Conservation (phyloP, 139 green algal species). For the Picochlorum sp. region DNA sequence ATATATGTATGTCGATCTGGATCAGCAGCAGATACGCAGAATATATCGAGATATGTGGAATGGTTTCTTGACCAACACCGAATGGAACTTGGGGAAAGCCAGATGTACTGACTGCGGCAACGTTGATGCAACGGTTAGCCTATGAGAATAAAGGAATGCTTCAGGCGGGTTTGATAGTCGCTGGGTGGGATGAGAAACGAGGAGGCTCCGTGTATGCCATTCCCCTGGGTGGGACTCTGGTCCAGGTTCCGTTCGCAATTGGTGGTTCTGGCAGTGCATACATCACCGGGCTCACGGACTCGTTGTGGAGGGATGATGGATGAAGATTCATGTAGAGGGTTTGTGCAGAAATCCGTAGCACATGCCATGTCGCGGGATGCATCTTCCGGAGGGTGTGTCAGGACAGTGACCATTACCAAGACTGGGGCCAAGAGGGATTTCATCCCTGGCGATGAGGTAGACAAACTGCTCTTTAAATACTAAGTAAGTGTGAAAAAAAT, state of each 20-base stretch:
- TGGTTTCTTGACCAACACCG: slow-evolving; percentile 58
- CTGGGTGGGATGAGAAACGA: slow-evolving; percentile 58
- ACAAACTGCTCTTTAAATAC: too few species aligned
- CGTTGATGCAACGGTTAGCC: slow-evolving; percentile 59
- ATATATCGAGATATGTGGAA: slow-evolving; percentile 68
- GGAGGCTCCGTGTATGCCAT: slow-evolving; percentile 70
- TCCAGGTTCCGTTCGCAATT: slow-evolving; percentile 63
- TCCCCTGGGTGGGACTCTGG: slow-evolving; percentile 73
- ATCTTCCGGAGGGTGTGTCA: slow-evolving; percentile 70
- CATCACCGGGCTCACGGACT: slow-evolving; percentile 76
- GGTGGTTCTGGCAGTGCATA: slow-evolving; percentile 81
- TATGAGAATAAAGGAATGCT: slow-evolving; percentile 80
- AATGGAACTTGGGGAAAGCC: slow-evolving; percentile 57
- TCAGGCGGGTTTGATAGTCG: slow-evolving; percentile 67
- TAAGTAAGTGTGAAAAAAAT: too few species aligned
- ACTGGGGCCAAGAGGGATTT: slow-evolving; percentile 53
- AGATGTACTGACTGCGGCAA: slow-evolving; percentile 67
- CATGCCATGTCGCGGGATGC: slow-evolving; percentile 81
- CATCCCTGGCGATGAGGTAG: slow-evolving; percentile 33
- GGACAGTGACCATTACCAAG: slow-evolving; percentile 62
- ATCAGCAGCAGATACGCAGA: slow-evolving; percentile 83
- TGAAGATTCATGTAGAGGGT: slow-evolving; percentile 59
- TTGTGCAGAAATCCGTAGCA: slow-evolving; percentile 61
- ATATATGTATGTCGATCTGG: slow-evolving; percentile 59
- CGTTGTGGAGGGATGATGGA: slow-evolving; percentile 70